These are phyloP conservation scores for Paecilomyces fulvus DNA, from an alignment of 2,329 filamentous ascomycete genomes.

Conservation along the genomic window DNA sequence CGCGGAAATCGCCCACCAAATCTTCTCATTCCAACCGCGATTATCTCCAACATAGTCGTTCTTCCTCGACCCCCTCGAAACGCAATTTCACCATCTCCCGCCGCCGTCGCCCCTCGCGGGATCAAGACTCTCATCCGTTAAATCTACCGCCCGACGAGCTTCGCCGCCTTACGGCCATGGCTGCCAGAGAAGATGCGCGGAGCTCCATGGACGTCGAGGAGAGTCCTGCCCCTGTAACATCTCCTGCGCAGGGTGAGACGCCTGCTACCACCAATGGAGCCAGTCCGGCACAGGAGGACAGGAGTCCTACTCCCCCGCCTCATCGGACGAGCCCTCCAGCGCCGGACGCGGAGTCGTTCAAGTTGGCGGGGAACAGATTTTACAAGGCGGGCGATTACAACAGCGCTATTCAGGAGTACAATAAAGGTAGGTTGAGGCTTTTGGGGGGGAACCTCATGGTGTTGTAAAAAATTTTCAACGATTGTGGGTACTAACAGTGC, in stretches of 20 bases:
- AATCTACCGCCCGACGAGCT: conserved; percentile 87
- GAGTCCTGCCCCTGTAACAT: conserved; percentile 46
- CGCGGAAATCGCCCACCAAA: conserved; percentile 11
- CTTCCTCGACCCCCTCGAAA: conserved; percentile 20
- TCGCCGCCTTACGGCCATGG: conserved; percentile 54
- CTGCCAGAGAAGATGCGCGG: conserved; percentile 39
- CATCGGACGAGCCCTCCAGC: conserved; percentile 42
- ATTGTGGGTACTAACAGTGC: conserved; percentile 2
- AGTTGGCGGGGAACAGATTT: conserved; percentile 87
- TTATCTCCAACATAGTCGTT: conserved; percentile 18
- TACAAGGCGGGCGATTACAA: conserved; percentile 92
- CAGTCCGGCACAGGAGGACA: conserved; percentile 24
- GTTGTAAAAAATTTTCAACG: too few species aligned
- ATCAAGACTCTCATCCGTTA: conserved; percentile 72
- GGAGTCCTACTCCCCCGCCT: conserved; percentile 39
- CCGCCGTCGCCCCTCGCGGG: conserved; percentile 33
- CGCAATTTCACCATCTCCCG: conserved; percentile 26
- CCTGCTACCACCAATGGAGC: conserved; percentile 21
- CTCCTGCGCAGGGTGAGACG: conserved; percentile 14
- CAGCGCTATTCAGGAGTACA: conserved; percentile 85
- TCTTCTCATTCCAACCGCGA: conserved; percentile 10
- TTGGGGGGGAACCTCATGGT: background rate
- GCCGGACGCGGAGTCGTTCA: conserved; percentile 84
- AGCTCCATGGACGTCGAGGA: conserved; percentile 71
- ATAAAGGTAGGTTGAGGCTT: conserved; percentile 62